These are phyloP conservation scores for Dothistroma pini DNA, from an alignment of 2,329 filamentous ascomycete species.

Conservation along the genomic window DNA sequence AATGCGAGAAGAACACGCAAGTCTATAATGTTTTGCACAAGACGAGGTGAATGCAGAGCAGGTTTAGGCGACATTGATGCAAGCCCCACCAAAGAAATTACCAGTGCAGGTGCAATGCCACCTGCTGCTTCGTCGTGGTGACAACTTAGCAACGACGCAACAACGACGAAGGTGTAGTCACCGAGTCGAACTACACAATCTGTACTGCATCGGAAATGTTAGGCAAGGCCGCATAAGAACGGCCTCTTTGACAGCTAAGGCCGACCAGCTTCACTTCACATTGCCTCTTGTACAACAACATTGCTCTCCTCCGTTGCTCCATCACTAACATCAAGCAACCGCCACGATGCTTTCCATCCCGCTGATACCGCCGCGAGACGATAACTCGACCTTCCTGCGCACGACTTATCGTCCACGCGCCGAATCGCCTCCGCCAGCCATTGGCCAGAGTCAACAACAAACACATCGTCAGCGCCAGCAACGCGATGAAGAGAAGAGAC, in stretches of 20 bases:
- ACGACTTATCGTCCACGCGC: conserved; percentile 27
- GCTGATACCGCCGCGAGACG: conserved; percentile 31
- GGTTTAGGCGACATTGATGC: too few species aligned
- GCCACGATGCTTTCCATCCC: conserved; percentile 32
- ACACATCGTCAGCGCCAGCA: conserved; percentile 29
- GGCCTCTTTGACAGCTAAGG: too few species aligned
- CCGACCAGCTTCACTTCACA: not conserved
- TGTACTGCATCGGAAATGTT: too few species aligned
- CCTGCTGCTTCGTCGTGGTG: not conserved
- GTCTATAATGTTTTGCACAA: too few species aligned
- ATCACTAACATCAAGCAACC: not conserved
- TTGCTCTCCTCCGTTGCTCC: not conserved
- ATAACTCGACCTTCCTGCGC: conserved; percentile 27
- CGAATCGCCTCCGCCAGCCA: conserved; percentile 25
- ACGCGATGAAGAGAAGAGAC: conserved; percentile 34
- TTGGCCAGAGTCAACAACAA: conserved; percentile 25
- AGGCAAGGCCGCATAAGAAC: too few species aligned
- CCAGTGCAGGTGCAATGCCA: not conserved
- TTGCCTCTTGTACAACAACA: not conserved
- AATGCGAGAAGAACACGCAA: too few species aligned
- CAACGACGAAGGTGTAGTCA: not conserved
- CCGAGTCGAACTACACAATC: not conserved
- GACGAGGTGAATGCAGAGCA: too few species aligned
- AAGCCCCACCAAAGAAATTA: not conserved
- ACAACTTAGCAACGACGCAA: too few species aligned